phyloP scores from a whole-genome alignment of 2,329 filamentous ascomycete genomes.

The Macrophomina tecta region DNA sequence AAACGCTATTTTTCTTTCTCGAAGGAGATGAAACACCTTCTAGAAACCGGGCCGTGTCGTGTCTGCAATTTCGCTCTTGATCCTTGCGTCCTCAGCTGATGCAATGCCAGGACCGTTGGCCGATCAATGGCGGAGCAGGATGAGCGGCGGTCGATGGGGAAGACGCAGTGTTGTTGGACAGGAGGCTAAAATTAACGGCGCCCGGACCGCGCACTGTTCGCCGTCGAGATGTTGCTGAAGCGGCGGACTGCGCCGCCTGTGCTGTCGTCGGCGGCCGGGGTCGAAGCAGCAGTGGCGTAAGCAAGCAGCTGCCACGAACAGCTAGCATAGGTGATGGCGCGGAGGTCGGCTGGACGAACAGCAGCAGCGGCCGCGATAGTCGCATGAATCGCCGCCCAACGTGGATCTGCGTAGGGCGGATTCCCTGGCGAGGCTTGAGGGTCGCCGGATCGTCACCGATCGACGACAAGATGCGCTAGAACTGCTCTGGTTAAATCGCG shows the following conservation, averaged over 20 bases:
- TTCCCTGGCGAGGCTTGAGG: slow-evolving; percentile 25
- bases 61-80: slow-evolving; percentile 21
- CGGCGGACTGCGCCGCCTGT: neutral
- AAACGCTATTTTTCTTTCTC: slow-evolving; percentile 21
- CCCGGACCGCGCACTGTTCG: neutral
- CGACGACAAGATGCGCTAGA: slow-evolving; percentile 15
- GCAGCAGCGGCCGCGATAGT: too few relatives aligned
- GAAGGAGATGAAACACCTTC: slow-evolving; percentile 28
- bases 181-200: slow-evolving; percentile 7
- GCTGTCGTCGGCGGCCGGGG: too few relatives aligned
- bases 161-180: neutral
- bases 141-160: neutral
- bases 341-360: slow-evolving; percentile 4
- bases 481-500: neutral
- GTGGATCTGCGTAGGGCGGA: slow-evolving; percentile 19
- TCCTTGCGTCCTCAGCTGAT: slow-evolving; percentile 24
- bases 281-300: neutral
- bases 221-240: slow-evolving; percentile 3
- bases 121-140: slow-evolving; percentile 15
- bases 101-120: slow-evolving; percentile 21
- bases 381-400: too few relatives aligned
- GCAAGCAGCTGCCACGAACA: slow-evolving; percentile 6
- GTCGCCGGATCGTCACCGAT: slow-evolving; percentile 17
- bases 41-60: slow-evolving; percentile 21
- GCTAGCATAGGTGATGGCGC: neutral